A percentile compares a stretch with the other conserved stretches of the same genome.
Conservation (phyloP, 2,329 filamentous ascomycete species). For the Diaporthe velutina region DNA sequence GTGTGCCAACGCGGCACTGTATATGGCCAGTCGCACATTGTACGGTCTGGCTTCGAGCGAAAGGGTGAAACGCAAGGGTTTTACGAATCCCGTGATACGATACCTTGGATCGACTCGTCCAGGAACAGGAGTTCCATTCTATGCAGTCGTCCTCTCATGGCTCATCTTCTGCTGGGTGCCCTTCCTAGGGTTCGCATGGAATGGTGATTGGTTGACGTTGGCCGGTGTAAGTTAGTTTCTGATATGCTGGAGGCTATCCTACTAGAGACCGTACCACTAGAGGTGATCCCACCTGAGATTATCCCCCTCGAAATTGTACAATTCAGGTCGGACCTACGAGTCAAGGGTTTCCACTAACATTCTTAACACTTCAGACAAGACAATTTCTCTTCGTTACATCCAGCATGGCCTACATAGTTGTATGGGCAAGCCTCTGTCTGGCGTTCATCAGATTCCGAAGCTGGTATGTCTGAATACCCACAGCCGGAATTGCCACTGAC, state of each 20-base stretch:
- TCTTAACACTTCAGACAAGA: neutral
- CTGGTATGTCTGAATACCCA: constrained; percentile 15
- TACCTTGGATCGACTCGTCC: constrained; percentile 24
- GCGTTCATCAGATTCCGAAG: constrained; percentile 33
- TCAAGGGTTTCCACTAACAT: neutral
- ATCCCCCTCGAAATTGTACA: too few relatives aligned
- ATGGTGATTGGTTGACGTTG: neutral
- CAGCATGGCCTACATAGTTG: constrained; percentile 35
- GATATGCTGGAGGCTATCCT: fast-evolving
- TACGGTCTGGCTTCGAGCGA: constrained; percentile 26
- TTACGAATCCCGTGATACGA: neutral
- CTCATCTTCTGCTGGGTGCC: constrained; percentile 33
- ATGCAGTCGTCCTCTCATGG: constrained; percentile 30
- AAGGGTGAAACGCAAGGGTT: neutral
- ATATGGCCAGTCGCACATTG: constrained; percentile 34
- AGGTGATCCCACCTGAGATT: too few relatives aligned
- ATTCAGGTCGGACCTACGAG: too few relatives aligned
- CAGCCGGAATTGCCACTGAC: neutral
- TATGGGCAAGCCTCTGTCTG: constrained; percentile 30
- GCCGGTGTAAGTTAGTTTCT: constrained; percentile 9
- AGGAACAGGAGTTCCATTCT: constrained; percentile 30
- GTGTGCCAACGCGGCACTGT: constrained; percentile 33
- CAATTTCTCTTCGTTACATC: constrained; percentile 37
- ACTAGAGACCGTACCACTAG: too few relatives aligned
- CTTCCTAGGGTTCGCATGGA: constrained; percentile 14